phyloP scores from a whole-genome alignment of 2,329 filamentous ascomycete genomes.

The Nemania sp. region DNA sequence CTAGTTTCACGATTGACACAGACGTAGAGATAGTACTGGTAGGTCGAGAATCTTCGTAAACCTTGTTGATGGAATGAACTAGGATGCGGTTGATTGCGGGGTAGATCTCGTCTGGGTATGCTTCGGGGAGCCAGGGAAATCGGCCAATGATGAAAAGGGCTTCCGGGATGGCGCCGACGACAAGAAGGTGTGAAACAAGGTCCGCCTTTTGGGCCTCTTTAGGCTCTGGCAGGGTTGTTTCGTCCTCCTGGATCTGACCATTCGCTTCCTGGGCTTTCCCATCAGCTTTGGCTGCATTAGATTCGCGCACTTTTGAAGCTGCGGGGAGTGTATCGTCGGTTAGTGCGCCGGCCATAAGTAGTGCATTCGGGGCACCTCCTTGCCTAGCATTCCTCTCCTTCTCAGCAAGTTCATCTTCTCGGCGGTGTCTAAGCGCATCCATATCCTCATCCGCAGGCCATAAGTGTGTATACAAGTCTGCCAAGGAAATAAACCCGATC shows the following conservation, averaged over 20 bases:
- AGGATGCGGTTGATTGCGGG: constrained; percentile 84
- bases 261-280: constrained; percentile 61
- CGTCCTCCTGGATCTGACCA: constrained; percentile 60
- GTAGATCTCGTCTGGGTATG: constrained; percentile 82
- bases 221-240: constrained; percentile 73
- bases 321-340: constrained; percentile 79
- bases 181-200: constrained; percentile 85
- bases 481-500: constrained; percentile 93
- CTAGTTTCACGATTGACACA: constrained; percentile 51
- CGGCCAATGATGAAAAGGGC: constrained; percentile 91
- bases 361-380: constrained; percentile 81
- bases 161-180: constrained; percentile 92
- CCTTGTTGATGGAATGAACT: constrained; percentile 82
- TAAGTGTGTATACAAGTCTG: constrained; percentile 91
- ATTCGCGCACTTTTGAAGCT: constrained; percentile 64
- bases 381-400: constrained; percentile 78
- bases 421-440: constrained; percentile 76
- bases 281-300: constrained; percentile 62
- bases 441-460: constrained; percentile 88
- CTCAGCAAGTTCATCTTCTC: constrained; percentile 81
- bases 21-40: constrained; percentile 51
- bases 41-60: constrained; percentile 64
- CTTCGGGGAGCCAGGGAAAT: constrained; percentile 92
- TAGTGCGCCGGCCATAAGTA: constrained; percentile 87
- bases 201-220: constrained; percentile 85